Evolutionary conservation across 2,329 filamentous ascomycete species (phyloP).

Genomic region (Mariannaea sp.): DNA sequence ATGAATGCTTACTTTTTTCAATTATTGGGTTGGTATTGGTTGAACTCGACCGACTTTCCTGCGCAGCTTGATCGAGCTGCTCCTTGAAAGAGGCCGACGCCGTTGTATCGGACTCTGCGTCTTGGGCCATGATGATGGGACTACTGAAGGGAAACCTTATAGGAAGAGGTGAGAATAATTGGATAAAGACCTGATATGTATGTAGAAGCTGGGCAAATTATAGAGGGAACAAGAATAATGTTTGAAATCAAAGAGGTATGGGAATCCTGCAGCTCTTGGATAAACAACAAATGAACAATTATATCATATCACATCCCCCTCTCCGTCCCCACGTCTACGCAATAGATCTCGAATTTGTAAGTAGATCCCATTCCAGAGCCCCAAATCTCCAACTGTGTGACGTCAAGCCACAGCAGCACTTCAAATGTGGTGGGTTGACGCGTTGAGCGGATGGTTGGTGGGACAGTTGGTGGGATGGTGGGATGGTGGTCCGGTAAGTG

Average conservation of each 20-base stretch:
- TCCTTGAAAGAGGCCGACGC: conserved; percentile 47
- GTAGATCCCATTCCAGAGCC: background rate
- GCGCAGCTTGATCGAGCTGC: conserved; percentile 50
- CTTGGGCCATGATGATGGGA: no score
- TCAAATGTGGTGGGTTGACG: no score
- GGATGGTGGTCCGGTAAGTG: conserved; percentile 16
- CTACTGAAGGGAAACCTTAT: no score
- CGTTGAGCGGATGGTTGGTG: no score
- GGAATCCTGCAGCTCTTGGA: background rate
- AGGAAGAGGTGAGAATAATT: no score
- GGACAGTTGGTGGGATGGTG: no score
- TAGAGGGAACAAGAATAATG: background rate
- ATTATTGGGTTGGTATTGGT: conserved; percentile 44
- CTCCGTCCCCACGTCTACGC: conserved; percentile 27
- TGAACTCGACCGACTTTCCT: conserved; percentile 39
- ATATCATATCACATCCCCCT: no score
- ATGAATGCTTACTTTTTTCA: conserved; percentile 49
- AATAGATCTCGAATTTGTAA: conserved; percentile 23
- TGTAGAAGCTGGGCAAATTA: background rate
- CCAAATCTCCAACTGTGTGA: conserved; percentile 26
- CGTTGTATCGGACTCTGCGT: conserved; percentile 23
- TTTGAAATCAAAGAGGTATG: background rate
- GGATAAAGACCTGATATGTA: conserved; percentile 5
- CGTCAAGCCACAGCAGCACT: conserved; percentile 31
- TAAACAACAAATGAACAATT: background rate